Conservation (phyloP, 768 basidiomycete species). For the Tephrocybe sp. region DNA sequence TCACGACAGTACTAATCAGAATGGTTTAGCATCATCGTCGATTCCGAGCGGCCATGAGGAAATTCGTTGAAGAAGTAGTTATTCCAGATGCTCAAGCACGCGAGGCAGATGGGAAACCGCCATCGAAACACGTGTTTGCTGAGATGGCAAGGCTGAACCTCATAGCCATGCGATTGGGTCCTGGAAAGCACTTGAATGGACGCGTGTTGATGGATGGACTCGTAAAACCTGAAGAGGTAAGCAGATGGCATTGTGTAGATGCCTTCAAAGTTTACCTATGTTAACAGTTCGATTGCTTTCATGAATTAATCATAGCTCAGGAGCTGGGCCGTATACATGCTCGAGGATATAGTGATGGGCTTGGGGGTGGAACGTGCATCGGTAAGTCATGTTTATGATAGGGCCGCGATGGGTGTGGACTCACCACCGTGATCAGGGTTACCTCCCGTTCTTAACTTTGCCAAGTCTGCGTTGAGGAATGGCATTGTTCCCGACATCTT, state of each 20-base stretch:
- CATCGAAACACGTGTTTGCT: slow-evolving; percentile 66
- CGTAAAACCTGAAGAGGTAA: slow-evolving; percentile 71
- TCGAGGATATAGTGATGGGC: slow-evolving; percentile 76
- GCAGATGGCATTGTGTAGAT: slow-evolving; percentile 7
- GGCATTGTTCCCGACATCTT: slow-evolving; percentile 58
- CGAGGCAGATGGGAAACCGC: slow-evolving; percentile 81
- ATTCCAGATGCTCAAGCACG: slow-evolving; percentile 53
- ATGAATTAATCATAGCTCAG: slow-evolving; percentile 71
- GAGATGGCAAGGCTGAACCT: slow-evolving; percentile 51
- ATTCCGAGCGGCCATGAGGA: slow-evolving; percentile 60
- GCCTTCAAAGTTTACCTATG: neutral
- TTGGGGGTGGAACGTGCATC: slow-evolving; percentile 45
- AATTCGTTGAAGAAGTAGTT: slow-evolving; percentile 70
- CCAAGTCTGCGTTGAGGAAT: slow-evolving; percentile 57
- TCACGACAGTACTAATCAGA: slow-evolving; percentile 11
- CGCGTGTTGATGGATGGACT: slow-evolving; percentile 69
- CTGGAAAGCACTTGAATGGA: slow-evolving; percentile 82
- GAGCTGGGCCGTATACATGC: slow-evolving; percentile 70
- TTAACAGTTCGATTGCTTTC: slow-evolving; percentile 73
- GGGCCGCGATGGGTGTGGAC: neutral
- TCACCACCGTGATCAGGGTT: slow-evolving; percentile 36
- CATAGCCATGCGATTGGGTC: slow-evolving; percentile 79
- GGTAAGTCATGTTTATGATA: slow-evolving; percentile 15
- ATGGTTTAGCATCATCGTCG: slow-evolving; percentile 46
- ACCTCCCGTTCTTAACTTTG: slow-evolving; percentile 81